phyloP scores from a whole-genome alignment of 2,329 filamentous ascomycete genomes.

The Trichoderma sp. region DNA sequence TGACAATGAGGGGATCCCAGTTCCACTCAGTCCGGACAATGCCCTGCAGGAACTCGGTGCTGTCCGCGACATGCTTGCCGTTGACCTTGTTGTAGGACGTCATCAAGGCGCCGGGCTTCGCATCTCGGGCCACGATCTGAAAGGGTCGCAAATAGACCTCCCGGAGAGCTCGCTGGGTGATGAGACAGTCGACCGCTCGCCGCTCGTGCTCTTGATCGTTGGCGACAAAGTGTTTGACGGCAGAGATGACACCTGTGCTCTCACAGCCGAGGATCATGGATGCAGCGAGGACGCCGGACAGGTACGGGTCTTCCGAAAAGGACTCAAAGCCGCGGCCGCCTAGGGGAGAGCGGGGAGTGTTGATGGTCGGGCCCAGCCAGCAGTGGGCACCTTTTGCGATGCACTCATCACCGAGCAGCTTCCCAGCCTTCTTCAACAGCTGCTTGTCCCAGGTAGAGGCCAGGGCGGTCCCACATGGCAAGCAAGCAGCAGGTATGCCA shows the following conservation, averaged over 20 bases:
- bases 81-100: constrained; percentile 20
- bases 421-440: constrained; percentile 3
- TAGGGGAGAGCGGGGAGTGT: constrained; percentile 11
- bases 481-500: constrained; percentile 6
- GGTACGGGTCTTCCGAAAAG: constrained; percentile 7
- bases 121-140: constrained; percentile 14
- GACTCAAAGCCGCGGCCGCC: constrained; percentile 16
- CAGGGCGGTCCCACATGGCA: constrained; percentile 9
- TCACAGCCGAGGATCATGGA: constrained; percentile 10
- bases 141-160: constrained; percentile 9
- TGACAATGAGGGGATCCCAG: constrained; percentile 15
- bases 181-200: constrained; percentile 14
- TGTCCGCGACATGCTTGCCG: constrained; percentile 9
- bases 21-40: constrained; percentile 1
- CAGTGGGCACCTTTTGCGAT: constrained; percentile 16
- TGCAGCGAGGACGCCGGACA: constrained; percentile 6
- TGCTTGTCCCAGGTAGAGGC: constrained; percentile 12
- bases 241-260: constrained; percentile 5
- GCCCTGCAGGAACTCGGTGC: not conserved
- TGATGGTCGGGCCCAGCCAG: constrained; percentile 16
- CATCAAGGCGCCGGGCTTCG: constrained; percentile 11
- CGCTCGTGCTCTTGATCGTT: constrained; percentile 19
- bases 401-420: constrained; percentile 12
- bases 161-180: constrained; percentile 4
- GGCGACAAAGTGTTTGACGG: constrained; percentile 16